Percentiles rank a stretch among this genome's conserved stretches.
Conservation (phyloP, 495 filamentous ascomycete species). For the Penicillium maclennaniae region DNA sequence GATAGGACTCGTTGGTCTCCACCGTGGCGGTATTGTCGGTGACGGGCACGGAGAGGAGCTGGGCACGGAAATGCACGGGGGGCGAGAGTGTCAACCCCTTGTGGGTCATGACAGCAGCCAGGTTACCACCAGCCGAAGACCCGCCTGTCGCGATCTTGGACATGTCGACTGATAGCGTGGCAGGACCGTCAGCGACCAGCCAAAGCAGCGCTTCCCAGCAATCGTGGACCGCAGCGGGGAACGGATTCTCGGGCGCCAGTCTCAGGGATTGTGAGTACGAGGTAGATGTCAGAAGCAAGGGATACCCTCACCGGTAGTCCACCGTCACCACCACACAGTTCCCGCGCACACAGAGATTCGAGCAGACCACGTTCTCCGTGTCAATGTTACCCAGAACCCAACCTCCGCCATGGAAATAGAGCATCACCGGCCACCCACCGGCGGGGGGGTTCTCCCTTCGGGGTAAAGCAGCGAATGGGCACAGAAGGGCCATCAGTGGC, state of each 20-base stretch:
- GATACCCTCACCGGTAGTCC: constrained; percentile 48
- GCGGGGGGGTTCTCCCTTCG: constrained; percentile 39
- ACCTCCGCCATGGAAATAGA: constrained; percentile 58
- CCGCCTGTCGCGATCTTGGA: constrained; percentile 51
- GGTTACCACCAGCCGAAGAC: constrained; percentile 54
- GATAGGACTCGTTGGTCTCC: constrained; percentile 44
- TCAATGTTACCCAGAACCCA: constrained; percentile 59
- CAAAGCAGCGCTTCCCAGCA: constrained; percentile 56
- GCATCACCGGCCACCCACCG: constrained; percentile 51
- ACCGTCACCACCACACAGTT: constrained; percentile 52
- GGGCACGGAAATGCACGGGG: constrained; percentile 42
- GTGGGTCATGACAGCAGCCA: constrained; percentile 53
- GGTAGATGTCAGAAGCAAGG: neutral
- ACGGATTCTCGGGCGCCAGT: constrained; percentile 54
- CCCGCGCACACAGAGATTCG: constrained; percentile 48
- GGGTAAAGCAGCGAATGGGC: constrained; percentile 46
- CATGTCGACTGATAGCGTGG: constrained; percentile 39
- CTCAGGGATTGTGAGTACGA: constrained; percentile 1
- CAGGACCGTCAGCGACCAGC: constrained; percentile 40
- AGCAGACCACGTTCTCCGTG: constrained; percentile 56
- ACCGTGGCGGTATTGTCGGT: constrained; percentile 53
- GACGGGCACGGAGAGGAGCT: constrained; percentile 56
- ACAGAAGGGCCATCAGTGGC: constrained; percentile 48
- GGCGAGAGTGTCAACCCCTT: constrained; percentile 43
- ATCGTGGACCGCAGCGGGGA: constrained; percentile 54